Conservation (phyloP, 1,284 basidiomycete genomes). For the Boletellus deceptivus region DNA sequence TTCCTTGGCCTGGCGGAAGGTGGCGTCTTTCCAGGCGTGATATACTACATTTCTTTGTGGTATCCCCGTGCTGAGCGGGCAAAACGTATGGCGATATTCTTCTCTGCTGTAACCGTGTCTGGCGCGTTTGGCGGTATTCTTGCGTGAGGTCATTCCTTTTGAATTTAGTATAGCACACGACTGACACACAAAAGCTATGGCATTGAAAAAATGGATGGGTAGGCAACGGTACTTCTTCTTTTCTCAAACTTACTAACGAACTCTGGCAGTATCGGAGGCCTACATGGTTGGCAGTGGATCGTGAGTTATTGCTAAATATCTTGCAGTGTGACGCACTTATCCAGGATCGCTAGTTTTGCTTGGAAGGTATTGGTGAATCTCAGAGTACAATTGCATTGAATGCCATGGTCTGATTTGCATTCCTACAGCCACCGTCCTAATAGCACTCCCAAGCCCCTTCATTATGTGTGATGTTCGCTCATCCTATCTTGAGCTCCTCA, state of each 20-base stretch:
- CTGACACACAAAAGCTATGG: background rate
- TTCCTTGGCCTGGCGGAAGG: slow-evolving; percentile 19
- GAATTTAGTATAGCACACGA: background rate
- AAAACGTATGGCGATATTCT: slow-evolving; percentile 1
- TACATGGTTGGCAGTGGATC: slow-evolving; percentile 43
- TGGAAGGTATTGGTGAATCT: slow-evolving; percentile 27
- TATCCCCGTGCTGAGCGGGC: slow-evolving; percentile 5
- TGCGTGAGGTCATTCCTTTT: background rate
- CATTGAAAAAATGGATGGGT: slow-evolving; percentile 7
- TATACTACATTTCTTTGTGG: slow-evolving; percentile 4
- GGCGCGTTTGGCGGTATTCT: slow-evolving; percentile 2
- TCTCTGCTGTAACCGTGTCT: background rate
- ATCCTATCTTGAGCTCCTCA: background rate
- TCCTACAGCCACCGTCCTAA: slow-evolving; percentile 33
- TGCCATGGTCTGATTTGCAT: background rate
- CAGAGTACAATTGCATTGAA: too few species aligned
- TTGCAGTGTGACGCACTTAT: background rate
- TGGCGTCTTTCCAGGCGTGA: slow-evolving; percentile 1
- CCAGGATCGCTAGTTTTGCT: slow-evolving; percentile 23
- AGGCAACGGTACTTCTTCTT: background rate
- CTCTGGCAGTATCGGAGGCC: slow-evolving; percentile 29
- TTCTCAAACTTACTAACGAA: background rate
- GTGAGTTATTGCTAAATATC: slow-evolving; percentile 28
- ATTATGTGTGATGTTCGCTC: slow-evolving; percentile 40
- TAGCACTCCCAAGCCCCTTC: slow-evolving; percentile 38